These are phyloP conservation scores for Zygoascus hellenicus DNA, from an alignment of 1,139 yeast species.

Conservation along the genomic window DNA sequence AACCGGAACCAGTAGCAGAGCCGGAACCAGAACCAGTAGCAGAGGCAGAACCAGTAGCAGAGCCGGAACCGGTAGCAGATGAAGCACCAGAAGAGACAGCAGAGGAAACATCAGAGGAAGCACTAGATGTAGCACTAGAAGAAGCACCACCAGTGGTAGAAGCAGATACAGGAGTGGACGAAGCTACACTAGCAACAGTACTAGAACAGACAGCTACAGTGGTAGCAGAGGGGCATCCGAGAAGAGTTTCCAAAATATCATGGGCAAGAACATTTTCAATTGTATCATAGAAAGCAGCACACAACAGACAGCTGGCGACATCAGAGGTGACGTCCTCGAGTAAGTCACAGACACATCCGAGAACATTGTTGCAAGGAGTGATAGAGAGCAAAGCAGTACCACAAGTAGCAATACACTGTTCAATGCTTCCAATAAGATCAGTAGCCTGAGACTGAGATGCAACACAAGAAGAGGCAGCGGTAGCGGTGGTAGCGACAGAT, in stretches of 20 bases:
- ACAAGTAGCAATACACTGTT: conserved; percentile 4
- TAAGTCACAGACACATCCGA: conserved; percentile 6
- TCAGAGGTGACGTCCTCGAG: conserved; percentile 7
- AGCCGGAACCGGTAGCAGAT: background rate
- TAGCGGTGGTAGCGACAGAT: background rate
- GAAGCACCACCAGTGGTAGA: background rate
- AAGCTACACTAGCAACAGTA: background rate
- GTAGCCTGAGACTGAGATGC: background rate
- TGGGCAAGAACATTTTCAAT: background rate
- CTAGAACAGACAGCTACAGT: conserved; percentile 1
- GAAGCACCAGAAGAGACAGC: background rate
- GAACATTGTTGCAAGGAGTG: background rate
- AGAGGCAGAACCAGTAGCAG: background rate
- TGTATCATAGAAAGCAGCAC: conserved; percentile 1
- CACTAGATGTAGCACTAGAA: background rate
- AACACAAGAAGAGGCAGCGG: conserved; percentile 2
- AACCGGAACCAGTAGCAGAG: background rate
- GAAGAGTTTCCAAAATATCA: background rate
- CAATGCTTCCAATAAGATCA: background rate
- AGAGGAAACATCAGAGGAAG: background rate
- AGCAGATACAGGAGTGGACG: background rate
- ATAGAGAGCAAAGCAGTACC: background rate
- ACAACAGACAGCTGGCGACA: conserved; percentile 7
- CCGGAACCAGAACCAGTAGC: background rate
- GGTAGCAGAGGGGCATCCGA: conserved; percentile 9